Evolutionary conservation across 2,329 filamentous ascomycete species (phyloP).

Genomic region (Penicillium sclerotiorum): DNA sequence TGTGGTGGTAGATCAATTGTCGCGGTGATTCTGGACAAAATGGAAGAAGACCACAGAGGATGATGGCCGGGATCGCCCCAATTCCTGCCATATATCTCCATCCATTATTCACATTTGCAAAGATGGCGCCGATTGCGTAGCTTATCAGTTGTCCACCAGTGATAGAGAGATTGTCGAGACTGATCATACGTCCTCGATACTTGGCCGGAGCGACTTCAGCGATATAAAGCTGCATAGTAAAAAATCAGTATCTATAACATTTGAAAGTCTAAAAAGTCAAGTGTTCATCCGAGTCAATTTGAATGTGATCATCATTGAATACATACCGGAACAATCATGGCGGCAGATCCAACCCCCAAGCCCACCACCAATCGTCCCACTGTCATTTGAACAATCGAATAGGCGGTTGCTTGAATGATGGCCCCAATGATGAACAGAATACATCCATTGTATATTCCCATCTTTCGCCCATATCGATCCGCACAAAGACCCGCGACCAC

Average conservation of each 20-base stretch:
- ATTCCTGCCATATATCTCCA: slow-evolving; percentile 55
- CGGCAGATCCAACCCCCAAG: slow-evolving; percentile 50
- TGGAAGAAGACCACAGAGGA: slow-evolving; percentile 47
- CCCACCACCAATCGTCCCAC: slow-evolving; percentile 51
- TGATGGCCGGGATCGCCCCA: slow-evolving; percentile 50
- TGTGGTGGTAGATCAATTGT: slow-evolving; percentile 50
- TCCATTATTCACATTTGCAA: slow-evolving; percentile 44
- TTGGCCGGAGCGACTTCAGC: slow-evolving; percentile 18
- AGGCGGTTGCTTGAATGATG: slow-evolving; percentile 35
- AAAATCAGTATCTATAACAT: too few relatives aligned
- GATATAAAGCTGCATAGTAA: slow-evolving; percentile 18
- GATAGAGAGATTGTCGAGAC: slow-evolving; percentile 33
- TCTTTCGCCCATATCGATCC: slow-evolving; percentile 30
- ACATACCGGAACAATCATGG: slow-evolving; percentile 46
- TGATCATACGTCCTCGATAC: slow-evolving; percentile 19
- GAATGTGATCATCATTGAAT: neutral
- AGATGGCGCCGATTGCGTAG: slow-evolving; percentile 44
- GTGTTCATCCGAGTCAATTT: too few relatives aligned
- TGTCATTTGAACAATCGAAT: slow-evolving; percentile 44
- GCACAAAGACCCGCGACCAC: slow-evolving; percentile 38
- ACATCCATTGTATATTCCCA: slow-evolving; percentile 40
- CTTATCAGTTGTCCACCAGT: slow-evolving; percentile 44
- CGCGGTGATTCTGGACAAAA: slow-evolving; percentile 55
- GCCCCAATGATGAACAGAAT: slow-evolving; percentile 42
- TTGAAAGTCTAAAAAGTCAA: too few relatives aligned